phyloP scores from a whole-genome alignment of 2,329 filamentous ascomycete genomes.

The Epichloe sibirici region DNA sequence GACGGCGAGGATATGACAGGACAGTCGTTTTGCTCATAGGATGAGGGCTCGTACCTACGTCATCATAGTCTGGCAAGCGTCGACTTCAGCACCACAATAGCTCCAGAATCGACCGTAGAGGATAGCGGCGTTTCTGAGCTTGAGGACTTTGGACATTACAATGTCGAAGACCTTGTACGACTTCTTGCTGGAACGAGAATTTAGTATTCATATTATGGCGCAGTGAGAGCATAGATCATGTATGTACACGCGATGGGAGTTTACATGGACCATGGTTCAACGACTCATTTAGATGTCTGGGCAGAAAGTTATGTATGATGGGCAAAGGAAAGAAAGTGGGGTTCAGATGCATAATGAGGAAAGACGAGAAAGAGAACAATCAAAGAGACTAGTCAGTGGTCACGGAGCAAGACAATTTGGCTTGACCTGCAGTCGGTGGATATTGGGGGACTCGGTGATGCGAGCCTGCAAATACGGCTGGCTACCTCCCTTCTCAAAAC shows the following conservation, averaged over 20 bases:
- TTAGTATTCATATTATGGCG: slow-evolving; percentile 4
- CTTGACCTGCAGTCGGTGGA: background rate
- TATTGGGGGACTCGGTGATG: background rate
- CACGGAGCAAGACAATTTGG: background rate
- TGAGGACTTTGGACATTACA: slow-evolving; percentile 18
- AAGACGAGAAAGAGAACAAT: background rate
- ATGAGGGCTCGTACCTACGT: background rate
- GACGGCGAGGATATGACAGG: background rate
- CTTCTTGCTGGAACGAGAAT: slow-evolving; percentile 12
- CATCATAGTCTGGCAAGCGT: slow-evolving; percentile 8
- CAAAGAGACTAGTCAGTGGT: background rate
- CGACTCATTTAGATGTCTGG: slow-evolving; percentile 1
- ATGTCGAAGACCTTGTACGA: slow-evolving; percentile 15
- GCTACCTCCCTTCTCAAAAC: slow-evolving; percentile 7
- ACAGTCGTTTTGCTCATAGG: slow-evolving; percentile 4
- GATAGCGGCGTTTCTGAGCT: slow-evolving; percentile 11
- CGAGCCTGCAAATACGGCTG: slow-evolving; percentile 1
- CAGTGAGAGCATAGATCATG: background rate
- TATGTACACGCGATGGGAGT: slow-evolving; percentile 1
- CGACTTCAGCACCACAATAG: slow-evolving; percentile 3
- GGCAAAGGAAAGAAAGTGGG: background rate
- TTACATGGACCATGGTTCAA: background rate
- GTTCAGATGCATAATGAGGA: background rate
- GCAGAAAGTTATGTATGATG: slow-evolving; percentile 3
- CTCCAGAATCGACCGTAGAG: background rate